These are phyloP conservation scores for Fusarium sp. DNA, from an alignment of 2,329 filamentous ascomycete species.

Conservation along the genomic window DNA sequence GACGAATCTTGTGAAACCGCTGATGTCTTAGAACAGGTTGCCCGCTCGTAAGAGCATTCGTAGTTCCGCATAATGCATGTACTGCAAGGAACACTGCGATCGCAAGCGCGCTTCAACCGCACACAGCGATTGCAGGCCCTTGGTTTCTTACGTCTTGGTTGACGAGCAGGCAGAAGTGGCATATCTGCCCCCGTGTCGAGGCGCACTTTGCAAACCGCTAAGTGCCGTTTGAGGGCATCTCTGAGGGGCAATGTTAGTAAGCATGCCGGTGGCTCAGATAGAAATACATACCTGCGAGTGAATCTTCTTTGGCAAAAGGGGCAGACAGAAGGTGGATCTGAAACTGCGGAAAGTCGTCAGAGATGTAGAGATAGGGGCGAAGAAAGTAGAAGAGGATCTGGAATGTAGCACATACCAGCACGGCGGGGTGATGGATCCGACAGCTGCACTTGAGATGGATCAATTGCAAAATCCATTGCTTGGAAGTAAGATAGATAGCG, in stretches of 20 bases:
- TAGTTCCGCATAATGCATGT: background rate
- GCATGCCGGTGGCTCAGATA: background rate
- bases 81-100: background rate
- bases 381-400: too few relatives aligned
- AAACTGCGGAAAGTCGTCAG: background rate
- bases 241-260: background rate
- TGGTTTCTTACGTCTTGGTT: background rate
- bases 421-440: background rate
- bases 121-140: background rate
- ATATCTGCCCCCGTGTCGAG: background rate
- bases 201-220: background rate
- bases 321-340: background rate
- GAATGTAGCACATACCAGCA: background rate
- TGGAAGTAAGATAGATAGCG: too few relatives aligned
- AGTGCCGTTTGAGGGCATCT: conserved; percentile 7
- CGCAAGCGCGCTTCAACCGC: background rate
- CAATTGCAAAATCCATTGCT: too few relatives aligned
- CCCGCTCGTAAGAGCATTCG: background rate
- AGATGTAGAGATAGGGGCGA: accelerated
- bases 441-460: too few relatives aligned
- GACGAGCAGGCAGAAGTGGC: background rate
- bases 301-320: background rate
- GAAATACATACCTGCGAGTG: conserved; percentile 1
- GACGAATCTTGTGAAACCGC: too few relatives aligned
- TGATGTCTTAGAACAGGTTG: background rate